Evolutionary conservation across 2,329 filamentous ascomycete species (phyloP).

Genomic region (Hypoxylon sp.): DNA sequence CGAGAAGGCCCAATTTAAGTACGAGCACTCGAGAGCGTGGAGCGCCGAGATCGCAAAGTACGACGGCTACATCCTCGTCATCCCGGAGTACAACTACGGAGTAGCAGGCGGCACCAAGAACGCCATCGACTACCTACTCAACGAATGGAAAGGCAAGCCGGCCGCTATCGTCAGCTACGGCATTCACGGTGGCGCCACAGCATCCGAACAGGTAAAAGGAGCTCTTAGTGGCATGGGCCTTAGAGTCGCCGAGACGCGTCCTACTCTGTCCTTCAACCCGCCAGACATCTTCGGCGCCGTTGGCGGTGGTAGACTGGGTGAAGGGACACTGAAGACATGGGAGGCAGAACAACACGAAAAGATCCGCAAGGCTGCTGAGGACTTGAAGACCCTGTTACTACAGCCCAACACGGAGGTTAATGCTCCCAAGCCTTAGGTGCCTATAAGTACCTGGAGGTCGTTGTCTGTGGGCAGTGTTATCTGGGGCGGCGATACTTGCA

Average conservation of each 20-base stretch:
- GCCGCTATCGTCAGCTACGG: conserved; percentile 68
- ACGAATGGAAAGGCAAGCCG: conserved; percentile 70
- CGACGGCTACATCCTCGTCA: conserved; percentile 64
- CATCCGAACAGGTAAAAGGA: conserved; percentile 50
- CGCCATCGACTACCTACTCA: conserved; percentile 71
- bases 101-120: conserved; percentile 70
- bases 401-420: conserved; percentile 39
- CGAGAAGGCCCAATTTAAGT: conserved; percentile 52
- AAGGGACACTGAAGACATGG: conserved; percentile 46
- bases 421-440: conserved; percentile 21
- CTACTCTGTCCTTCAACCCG: conserved; percentile 49
- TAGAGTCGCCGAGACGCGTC: conserved; percentile 51
- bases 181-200: conserved; percentile 56
- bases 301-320: conserved; percentile 44
- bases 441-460: neutral
- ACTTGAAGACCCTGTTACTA: conserved; percentile 48
- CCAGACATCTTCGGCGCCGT: conserved; percentile 44
- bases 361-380: conserved; percentile 46
- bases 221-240: conserved; percentile 51
- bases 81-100: conserved; percentile 70
- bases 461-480: neutral
- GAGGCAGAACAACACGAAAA: conserved; percentile 28
- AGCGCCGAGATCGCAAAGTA: conserved; percentile 58
- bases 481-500: conserved; percentile 1
- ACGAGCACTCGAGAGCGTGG: conserved; percentile 62